Base-by-base conservation (phyloP, 2,329 filamentous ascomycete genomes). In the Arthrobotrys sphaeroides region DNA sequence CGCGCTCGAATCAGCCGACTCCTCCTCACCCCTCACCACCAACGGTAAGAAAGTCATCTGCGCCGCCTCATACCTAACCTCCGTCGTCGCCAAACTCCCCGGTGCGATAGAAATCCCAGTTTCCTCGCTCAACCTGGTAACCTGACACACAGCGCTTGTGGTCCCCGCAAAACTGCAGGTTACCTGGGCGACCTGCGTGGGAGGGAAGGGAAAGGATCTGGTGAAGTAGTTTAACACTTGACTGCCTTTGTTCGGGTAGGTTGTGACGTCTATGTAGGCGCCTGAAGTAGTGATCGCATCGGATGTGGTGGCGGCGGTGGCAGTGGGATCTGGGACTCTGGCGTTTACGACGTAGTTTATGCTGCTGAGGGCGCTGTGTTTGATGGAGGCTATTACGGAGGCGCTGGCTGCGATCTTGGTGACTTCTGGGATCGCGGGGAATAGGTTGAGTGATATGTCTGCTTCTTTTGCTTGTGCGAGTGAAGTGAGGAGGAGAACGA, bases 151-250 rank as follows among this genome's bases (percentile, higher is more conserved):
- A 6, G 61, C 61, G 10, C 31, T 38, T 4, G 43, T 47, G 12
- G 53, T 55, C 16, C 42, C 43, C 5, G 53, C 43, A 18, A 74
- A 42, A 24, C 51, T 67, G 33, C 72, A 75, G 33, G 60, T 65
- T n/a, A 45, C 64, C 22, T 62, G 45, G 2, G 40, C 62, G 16
- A 61, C 53, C 5, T 18, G 42, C 33, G 22, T 33, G 16, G n/a
- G n/a, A n/a, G n/a, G n/a, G n/a, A 36, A 13, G 16, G 13, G 67
- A 26, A 16, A 28, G 12, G 1, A 7, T 5, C 61, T 45, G 7
- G 55, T 68, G 28, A 49, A 69, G 38, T 68, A 75, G 3, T 59
- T 75, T 2, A 75, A n/a, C 3, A 75, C 45, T 18, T 75, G 72
- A 10, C 55, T 49, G 10, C 38, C 31, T 20, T 57, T 6, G 3